phyloP scores from a whole-genome alignment of 2,329 filamentous ascomycete genomes.

The Nakataea oryzae region DNA sequence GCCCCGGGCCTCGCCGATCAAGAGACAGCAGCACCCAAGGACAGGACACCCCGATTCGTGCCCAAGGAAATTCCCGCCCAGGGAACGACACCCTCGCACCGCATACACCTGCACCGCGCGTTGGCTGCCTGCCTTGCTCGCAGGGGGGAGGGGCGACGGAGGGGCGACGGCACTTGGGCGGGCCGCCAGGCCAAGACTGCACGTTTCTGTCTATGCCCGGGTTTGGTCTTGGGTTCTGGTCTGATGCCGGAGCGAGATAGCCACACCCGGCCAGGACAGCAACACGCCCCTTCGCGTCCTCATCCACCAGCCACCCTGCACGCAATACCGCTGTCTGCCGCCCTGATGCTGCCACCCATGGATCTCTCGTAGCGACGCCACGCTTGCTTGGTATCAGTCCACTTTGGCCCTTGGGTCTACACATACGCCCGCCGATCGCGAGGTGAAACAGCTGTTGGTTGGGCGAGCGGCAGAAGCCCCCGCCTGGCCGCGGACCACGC shows the following conservation, averaged over 20 bases:
- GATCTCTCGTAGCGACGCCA: not conserved
- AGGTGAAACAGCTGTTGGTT: not conserved
- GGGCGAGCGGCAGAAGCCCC: too few relatives aligned
- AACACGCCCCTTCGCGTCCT: not conserved
- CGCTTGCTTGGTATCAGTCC: too few relatives aligned
- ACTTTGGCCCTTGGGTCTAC: not conserved
- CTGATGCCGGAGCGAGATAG: not conserved
- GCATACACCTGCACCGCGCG: not conserved
- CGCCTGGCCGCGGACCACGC: not conserved
- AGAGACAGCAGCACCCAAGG: not conserved
- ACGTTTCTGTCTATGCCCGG: not conserved
- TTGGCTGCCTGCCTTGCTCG: too few relatives aligned
- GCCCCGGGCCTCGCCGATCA: not conserved
- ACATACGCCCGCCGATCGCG: too few relatives aligned
- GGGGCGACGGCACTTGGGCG: not conserved
- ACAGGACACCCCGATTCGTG: too few relatives aligned
- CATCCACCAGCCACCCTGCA: too few relatives aligned
- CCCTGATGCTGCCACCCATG: not conserved
- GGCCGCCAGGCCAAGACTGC: too few relatives aligned
- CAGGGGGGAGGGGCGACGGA: not conserved
- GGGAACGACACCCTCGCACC: not conserved
- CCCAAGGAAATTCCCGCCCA: too few relatives aligned
- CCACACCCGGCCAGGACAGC: not conserved
- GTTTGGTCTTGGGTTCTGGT: not conserved
- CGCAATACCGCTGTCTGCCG: not conserved